These are phyloP conservation scores for Fraxinus angustifolia DNA, from an alignment of 305 asterid genomes.

Conservation along the genomic window DNA sequence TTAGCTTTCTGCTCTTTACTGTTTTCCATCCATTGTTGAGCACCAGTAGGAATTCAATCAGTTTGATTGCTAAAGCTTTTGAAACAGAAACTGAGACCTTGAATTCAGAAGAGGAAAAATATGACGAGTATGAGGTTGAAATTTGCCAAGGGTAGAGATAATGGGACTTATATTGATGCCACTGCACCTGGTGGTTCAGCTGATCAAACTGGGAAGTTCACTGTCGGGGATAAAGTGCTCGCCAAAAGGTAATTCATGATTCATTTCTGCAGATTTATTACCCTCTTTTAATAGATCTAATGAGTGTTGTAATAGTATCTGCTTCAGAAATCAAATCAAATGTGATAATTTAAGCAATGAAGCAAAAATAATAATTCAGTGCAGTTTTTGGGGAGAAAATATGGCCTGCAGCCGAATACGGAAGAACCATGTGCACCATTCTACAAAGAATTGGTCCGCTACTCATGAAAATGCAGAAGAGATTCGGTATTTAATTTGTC, in stretches of 20 bases:
- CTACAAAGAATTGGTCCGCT: conserved; percentile 83
- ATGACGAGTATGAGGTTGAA: conserved; percentile 73
- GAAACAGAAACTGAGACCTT: conserved; percentile 31
- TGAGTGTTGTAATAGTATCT: neutral
- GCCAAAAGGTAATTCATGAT: conserved; percentile 72
- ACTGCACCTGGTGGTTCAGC: conserved; percentile 77
- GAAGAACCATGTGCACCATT: conserved; percentile 89
- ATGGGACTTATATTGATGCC: conserved; percentile 89
- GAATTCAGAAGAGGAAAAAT: conserved; percentile 27
- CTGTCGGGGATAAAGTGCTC: conserved; percentile 80
- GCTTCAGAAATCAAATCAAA: neutral
- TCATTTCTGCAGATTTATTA: neutral
- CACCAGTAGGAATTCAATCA: neutral
- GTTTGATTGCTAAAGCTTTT: conserved; percentile 43
- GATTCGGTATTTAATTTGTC: conserved; percentile 48
- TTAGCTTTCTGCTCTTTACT: conserved; percentile 36
- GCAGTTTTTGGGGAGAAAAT: conserved; percentile 96
- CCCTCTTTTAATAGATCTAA: neutral
- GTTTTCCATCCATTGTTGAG: conserved; percentile 14
- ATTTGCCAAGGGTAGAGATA: conserved; percentile 84
- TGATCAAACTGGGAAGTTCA: conserved; percentile 69
- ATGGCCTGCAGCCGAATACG: conserved; percentile 98
- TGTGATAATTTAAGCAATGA: conserved; percentile 20
- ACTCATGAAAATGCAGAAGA: conserved; percentile 83
- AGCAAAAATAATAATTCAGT: conserved; percentile 45